Percentiles rank a stretch among this genome's conserved stretches.
phyloP scores from a whole-genome alignment of 768 basidiomycete genomes.

The Mycena vulgaris region DNA sequence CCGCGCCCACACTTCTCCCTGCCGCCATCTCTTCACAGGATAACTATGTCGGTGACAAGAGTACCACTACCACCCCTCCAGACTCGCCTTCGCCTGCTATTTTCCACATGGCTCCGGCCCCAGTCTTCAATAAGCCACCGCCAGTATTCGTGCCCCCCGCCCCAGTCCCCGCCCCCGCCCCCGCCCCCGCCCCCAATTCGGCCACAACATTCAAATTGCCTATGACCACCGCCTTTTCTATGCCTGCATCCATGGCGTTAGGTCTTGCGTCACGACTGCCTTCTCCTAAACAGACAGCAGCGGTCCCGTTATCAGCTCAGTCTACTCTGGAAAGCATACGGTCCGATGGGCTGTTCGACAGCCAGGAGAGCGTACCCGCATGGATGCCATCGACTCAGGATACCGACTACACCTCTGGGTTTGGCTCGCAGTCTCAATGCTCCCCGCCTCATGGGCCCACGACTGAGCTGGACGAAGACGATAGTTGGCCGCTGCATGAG shows the following conservation, averaged over 20 bases:
- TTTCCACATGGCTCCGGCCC: conserved; percentile 55
- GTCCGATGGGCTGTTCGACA: conserved; percentile 68
- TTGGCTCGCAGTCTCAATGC: conserved; percentile 53
- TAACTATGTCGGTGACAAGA: conserved; percentile 45
- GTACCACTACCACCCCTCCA: conserved; percentile 70
- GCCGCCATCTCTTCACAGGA: conserved; percentile 10
- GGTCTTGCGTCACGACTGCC: conserved; percentile 57
- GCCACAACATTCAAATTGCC: conserved; percentile 55
- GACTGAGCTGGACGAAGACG: conserved; percentile 68
- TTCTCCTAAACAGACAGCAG: conserved; percentile 44
- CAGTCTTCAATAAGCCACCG: conserved; percentile 73
- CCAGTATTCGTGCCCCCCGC: conserved; percentile 68
- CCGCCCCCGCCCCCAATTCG: conserved; percentile 46
- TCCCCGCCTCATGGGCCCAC: conserved; percentile 43
- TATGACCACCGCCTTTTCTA: conserved; percentile 54
- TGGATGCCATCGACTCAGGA: conserved; percentile 78
- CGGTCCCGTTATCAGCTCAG: conserved; percentile 61
- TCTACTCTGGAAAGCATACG: conserved; percentile 67
- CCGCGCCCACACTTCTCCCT: background rate
- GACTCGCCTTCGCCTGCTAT: conserved; percentile 64
- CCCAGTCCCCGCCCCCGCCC: conserved; percentile 48
- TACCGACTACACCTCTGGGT: conserved; percentile 61
- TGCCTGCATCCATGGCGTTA: conserved; percentile 62
- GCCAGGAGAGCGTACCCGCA: conserved; percentile 57
- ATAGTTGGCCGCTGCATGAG: conserved; percentile 85